A percentile compares a stretch with the other conserved stretches of the same genome.
These are phyloP conservation scores for Irpex lacteus DNA, from an alignment of 1,284 basidiomycete species.

Conservation along the genomic window DNA sequence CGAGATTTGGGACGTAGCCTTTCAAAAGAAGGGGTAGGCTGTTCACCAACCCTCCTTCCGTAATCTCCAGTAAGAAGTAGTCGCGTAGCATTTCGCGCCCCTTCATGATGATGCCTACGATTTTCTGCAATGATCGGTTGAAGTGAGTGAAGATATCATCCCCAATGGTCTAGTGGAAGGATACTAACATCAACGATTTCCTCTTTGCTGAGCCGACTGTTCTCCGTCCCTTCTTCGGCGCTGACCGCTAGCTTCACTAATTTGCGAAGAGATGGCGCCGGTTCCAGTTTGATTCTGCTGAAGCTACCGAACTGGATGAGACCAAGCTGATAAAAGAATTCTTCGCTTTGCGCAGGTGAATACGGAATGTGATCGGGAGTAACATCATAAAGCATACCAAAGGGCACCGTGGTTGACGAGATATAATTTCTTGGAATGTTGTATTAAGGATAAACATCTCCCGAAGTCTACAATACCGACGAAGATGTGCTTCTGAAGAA, in stretches of 20 bases:
- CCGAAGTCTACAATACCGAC: conserved; percentile 88
- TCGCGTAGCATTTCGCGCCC: conserved; percentile 87
- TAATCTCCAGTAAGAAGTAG: conserved; percentile 84
- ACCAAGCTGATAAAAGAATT: conserved; percentile 94
- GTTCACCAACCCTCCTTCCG: conserved; percentile 61
- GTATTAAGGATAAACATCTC: conserved; percentile 78
- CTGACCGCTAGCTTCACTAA: conserved; percentile 82
- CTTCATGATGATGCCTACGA: conserved; percentile 51
- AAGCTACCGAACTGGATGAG: conserved; percentile 91
- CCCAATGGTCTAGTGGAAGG: not conserved
- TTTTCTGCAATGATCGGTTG: conserved; percentile 42
- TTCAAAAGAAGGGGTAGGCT: conserved; percentile 81
- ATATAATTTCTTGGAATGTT: conserved; percentile 87
- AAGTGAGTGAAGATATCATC: not conserved
- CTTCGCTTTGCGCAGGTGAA: conserved; percentile 59
- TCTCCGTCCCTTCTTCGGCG: conserved; percentile 56
- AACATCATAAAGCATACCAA: conserved; percentile 43
- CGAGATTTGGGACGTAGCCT: conserved; percentile 84
- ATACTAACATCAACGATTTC: conserved; percentile 72
- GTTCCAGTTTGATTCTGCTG: conserved; percentile 75
- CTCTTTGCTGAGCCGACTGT: conserved; percentile 47
- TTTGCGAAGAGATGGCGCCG: conserved; percentile 71
- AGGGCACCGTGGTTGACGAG: conserved; percentile 84
- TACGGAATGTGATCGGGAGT: not conserved
- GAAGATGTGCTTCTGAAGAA: conserved; percentile 86